These are phyloP conservation scores for Diaporthe sp. DNA, from an alignment of 2,329 filamentous ascomycete species.

Conservation along the genomic window DNA sequence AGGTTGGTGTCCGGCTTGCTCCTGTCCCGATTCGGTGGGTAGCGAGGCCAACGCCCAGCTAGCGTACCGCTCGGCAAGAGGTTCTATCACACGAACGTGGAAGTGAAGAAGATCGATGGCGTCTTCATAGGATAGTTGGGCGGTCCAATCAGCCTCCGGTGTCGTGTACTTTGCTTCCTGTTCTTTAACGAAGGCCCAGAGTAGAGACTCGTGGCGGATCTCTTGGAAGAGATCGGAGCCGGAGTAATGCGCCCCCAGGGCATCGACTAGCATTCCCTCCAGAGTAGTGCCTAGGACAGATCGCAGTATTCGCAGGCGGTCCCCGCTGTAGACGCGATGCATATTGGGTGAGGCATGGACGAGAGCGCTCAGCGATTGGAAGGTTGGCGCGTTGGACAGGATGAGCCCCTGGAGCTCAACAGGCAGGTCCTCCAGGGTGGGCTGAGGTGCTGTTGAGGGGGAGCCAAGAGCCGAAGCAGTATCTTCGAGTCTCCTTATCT, in stretches of 20 bases:
- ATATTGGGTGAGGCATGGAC: slow-evolving; percentile 16
- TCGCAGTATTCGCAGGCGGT: background rate
- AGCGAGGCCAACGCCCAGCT: slow-evolving; percentile 33
- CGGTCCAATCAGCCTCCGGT: background rate
- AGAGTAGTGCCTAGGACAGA: background rate
- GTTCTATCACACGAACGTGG: slow-evolving; percentile 32
- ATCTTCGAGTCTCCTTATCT: too few species aligned
- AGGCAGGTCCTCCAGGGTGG: background rate
- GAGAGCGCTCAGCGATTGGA: slow-evolving; percentile 6
- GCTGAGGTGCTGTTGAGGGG: background rate
- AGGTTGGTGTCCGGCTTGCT: background rate
- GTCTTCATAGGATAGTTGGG: slow-evolving; percentile 20
- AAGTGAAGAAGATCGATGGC: slow-evolving; percentile 29
- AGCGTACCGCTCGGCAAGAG: slow-evolving; percentile 33
- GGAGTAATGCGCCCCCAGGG: background rate
- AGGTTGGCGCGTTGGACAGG: background rate
- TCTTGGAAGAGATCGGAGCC: background rate
- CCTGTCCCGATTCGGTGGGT: background rate
- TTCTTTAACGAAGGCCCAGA: slow-evolving; percentile 11
- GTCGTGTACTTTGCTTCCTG: background rate
- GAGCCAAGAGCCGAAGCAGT: background rate
- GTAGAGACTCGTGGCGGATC: background rate
- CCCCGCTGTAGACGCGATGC: background rate
- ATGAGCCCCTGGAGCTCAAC: slow-evolving; percentile 17
- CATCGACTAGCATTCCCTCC: background rate